A percentile compares a stretch with the other conserved stretches of the same genome.
Evolutionary conservation across 1,284 basidiomycete genomes (phyloP).

Genomic region (Apiotrichum montevideense): DNA sequence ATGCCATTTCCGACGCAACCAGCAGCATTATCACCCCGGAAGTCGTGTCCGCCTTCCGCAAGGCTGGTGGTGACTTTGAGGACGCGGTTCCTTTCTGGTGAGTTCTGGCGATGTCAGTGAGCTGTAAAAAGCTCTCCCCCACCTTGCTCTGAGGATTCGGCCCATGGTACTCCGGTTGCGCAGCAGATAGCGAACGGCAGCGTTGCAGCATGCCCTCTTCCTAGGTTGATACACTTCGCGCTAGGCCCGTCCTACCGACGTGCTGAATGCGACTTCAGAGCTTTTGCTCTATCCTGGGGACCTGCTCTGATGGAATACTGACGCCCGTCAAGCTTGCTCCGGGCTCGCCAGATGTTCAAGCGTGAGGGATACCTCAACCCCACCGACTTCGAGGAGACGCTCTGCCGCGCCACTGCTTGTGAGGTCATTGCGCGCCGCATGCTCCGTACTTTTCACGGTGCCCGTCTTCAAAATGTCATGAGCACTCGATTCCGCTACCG

Average conservation of each 20-base stretch:
- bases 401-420: slow-evolving; percentile 74
- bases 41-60: slow-evolving; percentile 48
- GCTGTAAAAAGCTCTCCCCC: background rate
- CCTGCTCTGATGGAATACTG: background rate
- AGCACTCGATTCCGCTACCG: slow-evolving; percentile 63
- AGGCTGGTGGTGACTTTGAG: slow-evolving; percentile 56
- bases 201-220: too few relatives aligned
- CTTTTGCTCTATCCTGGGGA: too few relatives aligned
- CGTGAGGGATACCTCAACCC: slow-evolving; percentile 47
- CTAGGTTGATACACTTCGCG: too few relatives aligned
- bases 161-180: too few relatives aligned
- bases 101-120: background rate
- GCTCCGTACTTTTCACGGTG: slow-evolving; percentile 60
- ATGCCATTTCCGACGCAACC: slow-evolving; percentile 41
- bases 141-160: background rate
- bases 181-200: too few relatives aligned
- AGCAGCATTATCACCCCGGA: slow-evolving; percentile 46
- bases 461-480: slow-evolving; percentile 64
- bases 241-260: too few relatives aligned
- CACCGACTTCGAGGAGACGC: slow-evolving; percentile 79
- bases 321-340: slow-evolving; percentile 67
- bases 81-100: slow-evolving; percentile 59
- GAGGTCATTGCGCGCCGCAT: slow-evolving; percentile 80
- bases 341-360: slow-evolving; percentile 70
- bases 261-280: too few relatives aligned